Conservation (phyloP, 345 rosid species). For the Gossypium bickii region DNA sequence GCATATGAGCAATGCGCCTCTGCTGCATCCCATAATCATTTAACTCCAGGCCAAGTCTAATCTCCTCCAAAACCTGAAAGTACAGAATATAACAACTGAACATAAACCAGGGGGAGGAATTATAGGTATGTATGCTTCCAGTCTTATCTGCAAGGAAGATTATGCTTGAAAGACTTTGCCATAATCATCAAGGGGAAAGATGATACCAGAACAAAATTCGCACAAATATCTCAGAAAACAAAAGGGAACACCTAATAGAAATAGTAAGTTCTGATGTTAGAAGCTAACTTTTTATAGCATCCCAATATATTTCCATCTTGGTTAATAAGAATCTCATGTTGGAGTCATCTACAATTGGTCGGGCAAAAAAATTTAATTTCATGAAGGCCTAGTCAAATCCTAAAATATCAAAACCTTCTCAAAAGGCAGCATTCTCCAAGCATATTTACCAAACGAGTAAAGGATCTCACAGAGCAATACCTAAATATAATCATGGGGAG, state of each 20-base stretch:
- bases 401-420: neutral
- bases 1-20: conserved; percentile 93
- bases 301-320: neutral
- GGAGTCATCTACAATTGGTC: neutral
- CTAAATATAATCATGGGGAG: neutral
- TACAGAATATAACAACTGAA: conserved; percentile 16
- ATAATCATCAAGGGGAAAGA: neutral
- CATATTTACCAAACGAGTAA: neutral
- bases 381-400: neutral
- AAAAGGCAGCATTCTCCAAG: conserved; percentile 5
- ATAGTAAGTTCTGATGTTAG: neutral
- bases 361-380: neutral
- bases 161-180: neutral
- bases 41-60: conserved; percentile 84
- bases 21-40: conserved; percentile 98
- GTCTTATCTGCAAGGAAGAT: neutral
- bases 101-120: neutral
- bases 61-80: conserved; percentile 93
- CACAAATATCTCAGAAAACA: neutral
- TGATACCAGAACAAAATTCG: neutral
- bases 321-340: neutral
- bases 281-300: neutral
- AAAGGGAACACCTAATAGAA: neutral
- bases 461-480: neutral
- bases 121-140: neutral